Evolutionary conservation across 176 grass and related monocot genomes (phyloP).

Genomic region (Triticum urartu): DNA sequence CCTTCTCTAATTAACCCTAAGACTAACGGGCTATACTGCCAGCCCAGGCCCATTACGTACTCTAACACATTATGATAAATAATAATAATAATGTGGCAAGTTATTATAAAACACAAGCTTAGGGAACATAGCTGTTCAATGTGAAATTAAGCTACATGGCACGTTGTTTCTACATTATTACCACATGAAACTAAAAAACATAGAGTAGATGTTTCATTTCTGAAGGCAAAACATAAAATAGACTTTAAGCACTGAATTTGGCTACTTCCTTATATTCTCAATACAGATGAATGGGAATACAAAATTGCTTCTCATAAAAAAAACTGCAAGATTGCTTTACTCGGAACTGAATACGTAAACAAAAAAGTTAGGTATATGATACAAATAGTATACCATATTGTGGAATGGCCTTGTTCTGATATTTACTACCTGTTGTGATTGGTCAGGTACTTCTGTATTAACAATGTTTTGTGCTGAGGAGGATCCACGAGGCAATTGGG

Average conservation of each 20-base stretch:
- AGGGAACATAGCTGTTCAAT: background rate
- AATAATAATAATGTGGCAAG: background rate
- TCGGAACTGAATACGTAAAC: background rate
- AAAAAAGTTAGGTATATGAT: background rate
- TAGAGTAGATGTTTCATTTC: background rate
- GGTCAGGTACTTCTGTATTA: conserved; percentile 18
- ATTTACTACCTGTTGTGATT: conserved; percentile 39
- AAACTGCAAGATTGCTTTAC: background rate
- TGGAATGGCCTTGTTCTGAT: background rate
- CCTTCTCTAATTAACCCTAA: no score
- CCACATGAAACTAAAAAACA: background rate
- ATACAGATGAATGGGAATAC: background rate
- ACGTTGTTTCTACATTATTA: background rate
- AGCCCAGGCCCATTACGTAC: no score
- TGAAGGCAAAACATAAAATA: background rate
- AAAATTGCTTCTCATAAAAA: background rate
- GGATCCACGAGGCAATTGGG: conserved; percentile 22
- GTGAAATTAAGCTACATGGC: background rate
- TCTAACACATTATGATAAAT: no score
- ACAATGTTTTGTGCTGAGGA: conserved; percentile 21
- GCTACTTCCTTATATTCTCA: background rate
- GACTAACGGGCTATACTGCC: no score
- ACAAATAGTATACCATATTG: conserved; percentile 6
- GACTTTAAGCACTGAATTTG: conserved; percentile 15
- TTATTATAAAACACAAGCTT: background rate